phyloP scores from a whole-genome alignment of 2,329 filamentous ascomycete genomes.

The Sordariomycetes sp. region DNA sequence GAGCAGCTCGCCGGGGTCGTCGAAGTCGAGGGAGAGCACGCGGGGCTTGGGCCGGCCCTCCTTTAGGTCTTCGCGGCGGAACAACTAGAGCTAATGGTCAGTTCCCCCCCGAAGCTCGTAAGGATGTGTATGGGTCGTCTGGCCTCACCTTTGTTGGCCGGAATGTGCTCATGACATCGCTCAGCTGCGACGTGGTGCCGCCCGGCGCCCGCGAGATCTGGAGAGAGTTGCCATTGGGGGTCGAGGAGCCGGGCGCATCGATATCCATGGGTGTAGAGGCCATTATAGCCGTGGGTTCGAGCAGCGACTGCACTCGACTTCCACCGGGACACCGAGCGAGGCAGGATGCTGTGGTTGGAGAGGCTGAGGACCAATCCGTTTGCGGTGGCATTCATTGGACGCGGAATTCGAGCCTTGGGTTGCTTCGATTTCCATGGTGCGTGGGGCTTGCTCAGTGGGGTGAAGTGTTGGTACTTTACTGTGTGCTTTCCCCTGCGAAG shows the following conservation, averaged over 20 bases:
- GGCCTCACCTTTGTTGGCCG: slow-evolving; percentile 63
- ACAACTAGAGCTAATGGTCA: slow-evolving; percentile 29
- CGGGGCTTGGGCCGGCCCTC: slow-evolving; percentile 43
- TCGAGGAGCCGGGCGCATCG: slow-evolving; percentile 30
- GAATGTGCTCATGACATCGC: slow-evolving; percentile 68
- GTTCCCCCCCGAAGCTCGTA: not conserved
- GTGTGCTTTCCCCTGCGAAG: not conserved
- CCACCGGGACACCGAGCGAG: not conserved
- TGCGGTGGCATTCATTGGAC: not conserved
- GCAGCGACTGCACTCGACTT: not conserved
- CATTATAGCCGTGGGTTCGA: slow-evolving; percentile 21
- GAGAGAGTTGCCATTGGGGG: slow-evolving; percentile 24
- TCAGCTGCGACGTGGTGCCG: slow-evolving; percentile 50
- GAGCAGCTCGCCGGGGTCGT: slow-evolving; percentile 85
- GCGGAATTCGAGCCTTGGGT: not conserved
- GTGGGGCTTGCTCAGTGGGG: not conserved
- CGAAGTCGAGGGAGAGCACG: slow-evolving; percentile 89
- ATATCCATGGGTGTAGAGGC: slow-evolving; percentile 47
- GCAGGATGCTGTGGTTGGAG: not conserved
- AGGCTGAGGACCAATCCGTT: not conserved
- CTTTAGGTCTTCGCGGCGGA: slow-evolving; percentile 46
- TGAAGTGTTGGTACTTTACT: not conserved
- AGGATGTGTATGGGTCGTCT: not conserved
- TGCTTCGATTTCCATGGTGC: too few relatives aligned
- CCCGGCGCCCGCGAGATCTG: slow-evolving; percentile 38